A percentile compares a stretch with the other conserved stretches of the same genome.
Conservation (phyloP, 768 basidiomycete genomes). For the Mycena galopus region DNA sequence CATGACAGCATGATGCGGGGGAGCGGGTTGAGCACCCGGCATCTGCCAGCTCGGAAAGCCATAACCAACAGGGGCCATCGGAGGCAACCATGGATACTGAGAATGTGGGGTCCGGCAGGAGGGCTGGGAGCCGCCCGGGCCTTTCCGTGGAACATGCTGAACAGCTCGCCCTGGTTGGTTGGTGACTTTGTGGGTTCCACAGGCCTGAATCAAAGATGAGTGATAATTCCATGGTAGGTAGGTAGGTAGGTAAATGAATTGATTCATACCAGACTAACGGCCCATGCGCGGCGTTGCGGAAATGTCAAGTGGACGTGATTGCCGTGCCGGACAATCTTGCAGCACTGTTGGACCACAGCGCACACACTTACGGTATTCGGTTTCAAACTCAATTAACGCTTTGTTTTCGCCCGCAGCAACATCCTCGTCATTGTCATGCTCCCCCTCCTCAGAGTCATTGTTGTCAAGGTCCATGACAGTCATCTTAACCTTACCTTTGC, state of each 20-base stretch:
- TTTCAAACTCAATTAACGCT: neutral
- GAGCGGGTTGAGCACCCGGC: too few relatives aligned
- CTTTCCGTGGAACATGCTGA: conserved; percentile 10
- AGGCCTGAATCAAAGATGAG: conserved; percentile 1
- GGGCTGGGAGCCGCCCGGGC: neutral
- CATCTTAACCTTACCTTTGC: neutral
- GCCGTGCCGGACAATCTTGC: conserved; percentile 15
- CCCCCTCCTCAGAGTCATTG: conserved; percentile 3
- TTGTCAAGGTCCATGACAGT: conserved; percentile 16
- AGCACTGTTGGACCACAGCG: conserved; percentile 6
- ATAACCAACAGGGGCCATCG: neutral
- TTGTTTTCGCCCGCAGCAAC: neutral
- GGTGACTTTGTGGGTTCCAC: neutral
- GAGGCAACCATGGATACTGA: neutral
- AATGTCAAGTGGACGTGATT: conserved; percentile 5
- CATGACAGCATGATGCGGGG: neutral
- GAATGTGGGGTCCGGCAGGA: neutral
- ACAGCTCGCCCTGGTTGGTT: neutral
- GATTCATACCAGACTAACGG: neutral
- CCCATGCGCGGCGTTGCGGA: too few relatives aligned
- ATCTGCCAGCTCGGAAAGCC: too few relatives aligned
- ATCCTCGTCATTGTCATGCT: neutral
- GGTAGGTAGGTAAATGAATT: too few relatives aligned
- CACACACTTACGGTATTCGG: neutral
- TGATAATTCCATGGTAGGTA: neutral